These are phyloP conservation scores for Penicillium sp. DNA, from an alignment of 2,329 filamentous ascomycete species.

Conservation along the genomic window DNA sequence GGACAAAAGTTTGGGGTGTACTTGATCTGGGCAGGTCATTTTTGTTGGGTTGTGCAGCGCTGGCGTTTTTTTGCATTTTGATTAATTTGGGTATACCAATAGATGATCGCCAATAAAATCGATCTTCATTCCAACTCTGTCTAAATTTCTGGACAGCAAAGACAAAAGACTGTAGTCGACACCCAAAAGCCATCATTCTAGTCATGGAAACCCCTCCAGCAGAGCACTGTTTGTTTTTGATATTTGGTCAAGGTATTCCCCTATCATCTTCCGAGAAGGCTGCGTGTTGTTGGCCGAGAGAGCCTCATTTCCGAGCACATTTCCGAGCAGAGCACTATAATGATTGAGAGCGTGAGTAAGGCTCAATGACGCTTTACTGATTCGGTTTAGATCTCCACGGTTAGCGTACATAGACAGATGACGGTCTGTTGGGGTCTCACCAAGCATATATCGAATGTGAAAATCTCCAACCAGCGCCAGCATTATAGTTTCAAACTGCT, in stretches of 20 bases:
- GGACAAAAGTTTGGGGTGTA: slow-evolving; percentile 21
- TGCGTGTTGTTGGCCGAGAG: neutral
- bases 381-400: neutral
- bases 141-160: neutral
- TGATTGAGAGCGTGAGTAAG: neutral
- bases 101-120: slow-evolving; percentile 29
- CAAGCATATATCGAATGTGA: neutral
- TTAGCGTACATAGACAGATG: neutral
- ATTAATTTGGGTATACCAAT: slow-evolving; percentile 37
- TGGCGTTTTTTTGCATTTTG: slow-evolving; percentile 37
- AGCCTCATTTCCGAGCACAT: neutral
- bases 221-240: neutral
- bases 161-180: neutral
- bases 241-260: neutral
- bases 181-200: neutral
- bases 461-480: neutral
- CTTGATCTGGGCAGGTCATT: slow-evolving; percentile 16
- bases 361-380: neutral
- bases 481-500: neutral
- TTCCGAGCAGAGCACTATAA: neutral
- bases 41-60: slow-evolving; percentile 38
- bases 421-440: neutral
- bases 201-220: neutral
- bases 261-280: neutral
- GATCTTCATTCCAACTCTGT: slow-evolving; percentile 4